Evolutionary conservation across 352 stramenopile genomes (phyloP), one percentile per base, ranked within the genome.

Genomic region (Pythium pyrilobum): DNA sequence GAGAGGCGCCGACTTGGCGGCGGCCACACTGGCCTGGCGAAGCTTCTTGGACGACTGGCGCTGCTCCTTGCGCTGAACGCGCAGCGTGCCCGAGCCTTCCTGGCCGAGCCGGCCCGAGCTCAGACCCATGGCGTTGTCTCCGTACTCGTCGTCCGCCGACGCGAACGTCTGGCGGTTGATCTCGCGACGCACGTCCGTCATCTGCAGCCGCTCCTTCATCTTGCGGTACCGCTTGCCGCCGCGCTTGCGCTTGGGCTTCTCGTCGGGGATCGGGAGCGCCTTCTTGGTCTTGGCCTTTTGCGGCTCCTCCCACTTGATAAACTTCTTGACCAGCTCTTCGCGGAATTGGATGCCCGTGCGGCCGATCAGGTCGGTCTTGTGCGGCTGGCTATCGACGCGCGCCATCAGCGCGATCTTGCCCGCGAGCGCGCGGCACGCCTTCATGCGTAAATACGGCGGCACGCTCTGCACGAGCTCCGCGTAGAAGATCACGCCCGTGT

Each of bases 51-150:
- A 97, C 16, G 70, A 84, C 44, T 95, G 84, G 57, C 90, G 91
- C 55, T 95, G 83, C 45, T 98, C 87, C 62, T 97, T 98, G 43
- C 82, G 77, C 46, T 80, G 59, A 32, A 95, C 76, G 29, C 93
- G 84, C 50, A 98, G 71, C 33, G 81, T 87, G 12, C 92, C 92
- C 21, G 81, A 92, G 36, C 87, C 91, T 74, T 95, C 87, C 23
- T 86, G 77, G 10, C 87, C 89, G 13, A 99, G 72, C 8, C 97
- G 85, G 15, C 96, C 96, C 27, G 87, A 65, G 5, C 94, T 97
- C 36, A 98, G 80, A n/a, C 96, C 97, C 96, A 99, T 99, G 20
- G 93, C 95, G 53, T 98, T 97, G 67, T 99, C 97, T 12, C 96
- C 96, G 62, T 99, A 99, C 67, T 99, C 96, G 53, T 92, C 83